A percentile compares a stretch with the other conserved stretches of the same genome.
phyloP scores from a whole-genome alignment of 225 moss, liverwort and hornwort genomes.

The Pleurozium schreberi region DNA sequence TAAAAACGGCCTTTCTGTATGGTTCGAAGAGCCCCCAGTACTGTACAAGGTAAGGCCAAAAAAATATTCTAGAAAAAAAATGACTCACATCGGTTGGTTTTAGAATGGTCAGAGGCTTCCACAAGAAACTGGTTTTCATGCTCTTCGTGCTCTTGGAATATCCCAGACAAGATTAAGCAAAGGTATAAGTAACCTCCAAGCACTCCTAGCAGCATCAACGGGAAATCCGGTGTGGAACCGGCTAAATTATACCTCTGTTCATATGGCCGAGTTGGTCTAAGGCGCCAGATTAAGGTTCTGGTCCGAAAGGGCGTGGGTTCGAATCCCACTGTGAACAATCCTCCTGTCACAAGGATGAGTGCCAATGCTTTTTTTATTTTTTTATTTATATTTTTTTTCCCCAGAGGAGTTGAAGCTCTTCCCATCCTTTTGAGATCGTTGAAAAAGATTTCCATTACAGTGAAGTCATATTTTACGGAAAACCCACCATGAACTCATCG shows the following conservation, averaged over 20 bases:
- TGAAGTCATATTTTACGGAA: neutral
- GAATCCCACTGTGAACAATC: slow-evolving; percentile 52
- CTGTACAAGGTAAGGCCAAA: neutral
- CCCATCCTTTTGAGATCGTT: neutral
- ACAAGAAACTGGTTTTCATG: neutral
- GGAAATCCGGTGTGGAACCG: neutral
- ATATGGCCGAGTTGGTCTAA: slow-evolving; percentile 72
- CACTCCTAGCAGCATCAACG: rapidly evolving
- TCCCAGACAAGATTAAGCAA: neutral
- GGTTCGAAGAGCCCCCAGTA: neutral
- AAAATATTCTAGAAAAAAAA: neutral
- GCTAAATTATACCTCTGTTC: neutral
- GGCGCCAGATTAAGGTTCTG: slow-evolving; percentile 57
- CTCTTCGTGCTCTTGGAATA: neutral
- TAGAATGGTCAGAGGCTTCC: neutral
- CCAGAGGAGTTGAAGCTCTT: neutral
- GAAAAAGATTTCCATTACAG: neutral
- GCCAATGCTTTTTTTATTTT: too few relatives aligned
- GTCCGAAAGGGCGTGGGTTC: slow-evolving; percentile 60
- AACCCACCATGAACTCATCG: neutral
- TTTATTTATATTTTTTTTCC: rapidly evolving
- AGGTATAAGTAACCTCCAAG: too few relatives aligned
- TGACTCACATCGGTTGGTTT: neutral
- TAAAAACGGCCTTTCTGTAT: neutral
- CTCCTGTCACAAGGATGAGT: slow-evolving; percentile 6